Conservation (phyloP, 192 early-diverging fungal species). For the Linderina pennispora region DNA sequence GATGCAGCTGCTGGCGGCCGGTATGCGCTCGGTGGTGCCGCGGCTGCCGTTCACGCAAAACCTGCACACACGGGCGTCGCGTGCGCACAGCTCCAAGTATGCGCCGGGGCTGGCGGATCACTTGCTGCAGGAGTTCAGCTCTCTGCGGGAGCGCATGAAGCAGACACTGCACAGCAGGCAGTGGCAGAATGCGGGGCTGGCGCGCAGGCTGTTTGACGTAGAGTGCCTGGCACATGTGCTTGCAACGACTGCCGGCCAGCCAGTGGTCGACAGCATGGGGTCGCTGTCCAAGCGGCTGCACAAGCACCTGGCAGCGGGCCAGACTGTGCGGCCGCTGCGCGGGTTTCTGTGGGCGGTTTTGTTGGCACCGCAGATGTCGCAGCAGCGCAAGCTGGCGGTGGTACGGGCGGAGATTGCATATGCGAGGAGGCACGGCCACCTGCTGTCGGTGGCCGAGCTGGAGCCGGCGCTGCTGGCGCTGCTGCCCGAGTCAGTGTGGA, state of each 20-base stretch:
- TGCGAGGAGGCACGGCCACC: constrained; percentile 1
- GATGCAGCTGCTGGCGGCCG: constrained; percentile 12
- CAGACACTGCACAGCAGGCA: not conserved
- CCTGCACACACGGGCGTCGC: constrained; percentile 27
- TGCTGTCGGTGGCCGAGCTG: constrained; percentile 11
- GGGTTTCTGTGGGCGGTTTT: constrained; percentile 25
- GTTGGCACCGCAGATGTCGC: not conserved
- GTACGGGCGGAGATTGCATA: constrained; percentile 8
- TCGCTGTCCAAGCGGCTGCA: constrained; percentile 11
- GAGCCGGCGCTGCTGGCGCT: constrained; percentile 19
- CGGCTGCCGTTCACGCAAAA: constrained; percentile 29
- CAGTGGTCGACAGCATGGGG: not conserved
- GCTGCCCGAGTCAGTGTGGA: constrained; percentile 16
- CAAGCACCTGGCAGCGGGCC: too few species aligned
- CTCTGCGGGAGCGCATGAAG: not conserved
- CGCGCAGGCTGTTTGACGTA: constrained; percentile 11
- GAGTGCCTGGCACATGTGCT: constrained; percentile 18
- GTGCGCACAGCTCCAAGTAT: constrained; percentile 8
- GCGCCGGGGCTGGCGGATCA: not conserved
- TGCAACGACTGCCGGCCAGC: too few species aligned
- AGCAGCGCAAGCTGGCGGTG: not conserved
- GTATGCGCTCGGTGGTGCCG: constrained; percentile 15
- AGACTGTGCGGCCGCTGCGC: too few species aligned
- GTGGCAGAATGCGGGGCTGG: not conserved
- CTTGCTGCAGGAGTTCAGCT: not conserved